Base-by-base conservation (phyloP, 306 rosid species). In the Sophora flavescens region DNA sequence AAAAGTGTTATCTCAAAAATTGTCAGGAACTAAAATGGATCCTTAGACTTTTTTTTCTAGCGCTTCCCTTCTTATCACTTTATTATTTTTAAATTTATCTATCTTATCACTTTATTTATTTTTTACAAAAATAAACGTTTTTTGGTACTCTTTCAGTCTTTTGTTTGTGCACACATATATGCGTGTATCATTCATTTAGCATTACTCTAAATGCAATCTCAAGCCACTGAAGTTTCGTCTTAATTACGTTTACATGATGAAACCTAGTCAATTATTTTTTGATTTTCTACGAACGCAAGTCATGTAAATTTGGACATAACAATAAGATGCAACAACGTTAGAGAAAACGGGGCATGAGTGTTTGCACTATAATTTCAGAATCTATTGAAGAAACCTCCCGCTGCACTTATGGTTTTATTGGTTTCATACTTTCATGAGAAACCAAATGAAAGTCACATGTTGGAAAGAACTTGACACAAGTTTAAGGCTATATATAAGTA, bases 381-480 rank as follows among this genome's bases (percentile, higher is more conserved):
- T n/a, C n/a, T n/a, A n/a, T n/a, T 30, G 60, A 69, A 69, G 74
- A 50, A 69, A 14, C 59, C 41, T 28, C 42, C 6, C 47, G 8
- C 4, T 28, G 28, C 58, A 28, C 13, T 5, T 12, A 17, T 10
- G 10, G 36, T 45, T 28, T 26, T 5, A 14, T 3, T 26, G 57
- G 57, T 14, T 66, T 66, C 8, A 47, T 22, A n/a, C n/a, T n/a
- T n/a, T n/a, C n/a, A n/a, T n/a, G n/a, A 47, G 42, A 50, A 70
- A 38, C 35, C 70, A n/a, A n/a, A n/a, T n/a, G n/a, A n/a, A n/a
- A n/a, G n/a, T n/a, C n/a, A n/a, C n/a, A n/a, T n/a, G n/a, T n/a
- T n/a, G n/a, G n/a, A n/a, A n/a, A n/a, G n/a, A n/a, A n/a, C n/a
- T n/a, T n/a, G n/a, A n/a, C n/a, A n/a, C n/a, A n/a, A n/a, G n/a